phyloP scores from a whole-genome alignment of 2,329 filamentous ascomycete species.

The Cercospora citrullina region DNA sequence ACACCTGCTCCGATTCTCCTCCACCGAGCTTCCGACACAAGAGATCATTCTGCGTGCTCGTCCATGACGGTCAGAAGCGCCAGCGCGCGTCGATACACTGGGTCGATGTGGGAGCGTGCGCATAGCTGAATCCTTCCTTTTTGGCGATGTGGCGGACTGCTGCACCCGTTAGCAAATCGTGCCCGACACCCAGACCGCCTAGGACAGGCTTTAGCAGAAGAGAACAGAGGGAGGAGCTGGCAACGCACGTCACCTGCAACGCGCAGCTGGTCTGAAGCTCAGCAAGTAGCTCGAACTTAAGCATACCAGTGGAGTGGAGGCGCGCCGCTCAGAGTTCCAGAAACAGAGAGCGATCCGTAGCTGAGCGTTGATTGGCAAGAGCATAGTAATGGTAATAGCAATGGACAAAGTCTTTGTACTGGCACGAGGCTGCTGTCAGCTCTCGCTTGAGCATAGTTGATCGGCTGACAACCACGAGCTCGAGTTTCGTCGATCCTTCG shows the following conservation, averaged over 20 bases:
- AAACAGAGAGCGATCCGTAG: conserved; percentile 1
- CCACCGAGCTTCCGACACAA: conserved; percentile 1
- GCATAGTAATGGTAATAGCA: neutral
- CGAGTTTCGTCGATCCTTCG: neutral
- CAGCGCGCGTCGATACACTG: neutral
- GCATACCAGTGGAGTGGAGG: neutral
- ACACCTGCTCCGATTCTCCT: neutral
- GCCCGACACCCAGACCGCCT: neutral
- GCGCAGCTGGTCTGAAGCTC: conserved; percentile 7
- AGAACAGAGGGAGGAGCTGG: neutral
- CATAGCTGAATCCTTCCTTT: neutral
- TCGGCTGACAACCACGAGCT: conserved; percentile 3
- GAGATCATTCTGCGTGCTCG: conserved; percentile 1
- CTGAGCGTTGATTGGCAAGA: neutral
- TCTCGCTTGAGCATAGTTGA: neutral
- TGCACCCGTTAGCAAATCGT: neutral
- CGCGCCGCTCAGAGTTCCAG: neutral
- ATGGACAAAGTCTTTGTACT: conserved; percentile 11
- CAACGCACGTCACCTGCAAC: conserved; percentile 3
- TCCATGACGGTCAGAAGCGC: neutral
- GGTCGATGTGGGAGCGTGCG: neutral
- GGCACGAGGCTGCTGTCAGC: conserved; percentile 3
- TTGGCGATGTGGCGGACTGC: neutral
- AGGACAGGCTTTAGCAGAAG: neutral
- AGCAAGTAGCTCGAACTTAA: conserved; percentile 1